Percentiles rank a stretch among this genome's conserved stretches.
phyloP scores from a whole-genome alignment of 2,329 filamentous ascomycete genomes.

The Colletotrichum truncatum region DNA sequence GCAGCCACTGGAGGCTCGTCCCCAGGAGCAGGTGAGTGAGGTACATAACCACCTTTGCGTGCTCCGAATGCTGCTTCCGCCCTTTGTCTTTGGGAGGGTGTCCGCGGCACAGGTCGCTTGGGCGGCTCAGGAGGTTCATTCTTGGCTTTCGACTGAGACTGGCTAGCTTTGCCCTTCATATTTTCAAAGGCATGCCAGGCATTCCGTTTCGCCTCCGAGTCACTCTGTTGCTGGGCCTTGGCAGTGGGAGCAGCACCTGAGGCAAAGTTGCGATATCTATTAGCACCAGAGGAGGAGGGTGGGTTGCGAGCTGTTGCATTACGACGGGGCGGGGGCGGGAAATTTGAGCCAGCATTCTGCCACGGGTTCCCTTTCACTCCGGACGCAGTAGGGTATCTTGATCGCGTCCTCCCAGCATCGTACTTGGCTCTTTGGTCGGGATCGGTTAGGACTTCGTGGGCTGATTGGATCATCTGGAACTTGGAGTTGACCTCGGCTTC shows the following conservation, averaged over 20 bases:
- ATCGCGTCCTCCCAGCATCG: slow-evolving; percentile 54
- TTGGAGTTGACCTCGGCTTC: slow-evolving; percentile 82
- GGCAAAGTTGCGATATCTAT: slow-evolving; percentile 55
- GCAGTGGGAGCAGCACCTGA: slow-evolving; percentile 52
- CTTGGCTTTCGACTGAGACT: slow-evolving; percentile 38
- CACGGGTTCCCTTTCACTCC: slow-evolving; percentile 68
- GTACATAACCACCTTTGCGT: slow-evolving; percentile 58
- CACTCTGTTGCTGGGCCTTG: slow-evolving; percentile 43
- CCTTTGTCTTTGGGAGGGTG: slow-evolving; percentile 62
- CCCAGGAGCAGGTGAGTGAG: slow-evolving; percentile 55
- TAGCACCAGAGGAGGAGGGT: slow-evolving; percentile 47
- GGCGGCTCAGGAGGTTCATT: slow-evolving; percentile 39
- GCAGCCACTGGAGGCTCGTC: slow-evolving; percentile 63
- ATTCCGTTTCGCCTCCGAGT: slow-evolving; percentile 50
- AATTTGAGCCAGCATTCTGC: slow-evolving; percentile 58
- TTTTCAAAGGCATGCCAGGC: slow-evolving; percentile 53
- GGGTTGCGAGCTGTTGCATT: slow-evolving; percentile 39
- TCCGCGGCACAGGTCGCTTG: slow-evolving; percentile 54
- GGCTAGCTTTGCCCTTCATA: slow-evolving; percentile 47
- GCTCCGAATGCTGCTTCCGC: slow-evolving; percentile 64
- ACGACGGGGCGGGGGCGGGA: slow-evolving; percentile 59
- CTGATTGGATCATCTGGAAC: slow-evolving; percentile 87
- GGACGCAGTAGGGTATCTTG: slow-evolving; percentile 57
- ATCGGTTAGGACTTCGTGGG: slow-evolving; percentile 77
- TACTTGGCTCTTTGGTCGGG: slow-evolving; percentile 61